These are phyloP conservation scores for Scleromitrula shiraiana DNA, from an alignment of 2,329 filamentous ascomycete species.

Conservation along the genomic window DNA sequence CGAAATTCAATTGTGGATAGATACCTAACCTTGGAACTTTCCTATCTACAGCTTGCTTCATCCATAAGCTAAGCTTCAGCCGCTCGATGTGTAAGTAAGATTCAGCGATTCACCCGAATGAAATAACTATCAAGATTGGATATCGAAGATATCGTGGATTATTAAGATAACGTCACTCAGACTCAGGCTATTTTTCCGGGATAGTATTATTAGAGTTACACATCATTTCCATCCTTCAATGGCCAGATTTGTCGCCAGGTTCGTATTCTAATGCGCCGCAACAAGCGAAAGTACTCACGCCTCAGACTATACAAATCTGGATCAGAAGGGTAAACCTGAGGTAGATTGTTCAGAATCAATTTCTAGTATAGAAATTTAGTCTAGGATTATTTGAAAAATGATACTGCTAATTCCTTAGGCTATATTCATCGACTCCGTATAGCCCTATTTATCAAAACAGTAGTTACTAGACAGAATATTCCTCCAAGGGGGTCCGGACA, in stretches of 20 bases:
- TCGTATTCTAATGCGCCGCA: conserved; percentile 10
- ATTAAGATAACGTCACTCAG: conserved; percentile 2
- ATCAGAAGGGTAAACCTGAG: neutral
- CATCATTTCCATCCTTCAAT: conserved; percentile 7
- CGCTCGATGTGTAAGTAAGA: neutral
- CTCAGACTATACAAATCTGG: neutral
- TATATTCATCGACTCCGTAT: conserved; percentile 1
- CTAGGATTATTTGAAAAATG: neutral
- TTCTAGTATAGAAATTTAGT: neutral
- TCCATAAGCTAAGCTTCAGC: no score
- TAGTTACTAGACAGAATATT: neutral
- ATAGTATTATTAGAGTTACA: neutral
- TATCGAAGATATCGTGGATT: conserved; percentile 1
- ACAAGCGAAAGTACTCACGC: conserved; percentile 4
- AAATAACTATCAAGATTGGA: neutral
- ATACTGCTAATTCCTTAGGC: neutral
- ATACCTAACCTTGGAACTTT: no score
- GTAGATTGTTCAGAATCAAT: neutral
- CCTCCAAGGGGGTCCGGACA: conserved; percentile 1
- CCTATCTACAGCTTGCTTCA: no score
- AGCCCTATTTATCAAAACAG: neutral
- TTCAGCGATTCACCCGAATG: no score
- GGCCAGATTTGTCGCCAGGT: conserved; percentile 3
- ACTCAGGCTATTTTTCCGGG: neutral
- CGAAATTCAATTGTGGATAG: no score